These are phyloP conservation scores for Thuidium tamariscinum DNA, from an alignment of 225 moss, liverwort and hornwort genomes.

Conservation along the genomic window DNA sequence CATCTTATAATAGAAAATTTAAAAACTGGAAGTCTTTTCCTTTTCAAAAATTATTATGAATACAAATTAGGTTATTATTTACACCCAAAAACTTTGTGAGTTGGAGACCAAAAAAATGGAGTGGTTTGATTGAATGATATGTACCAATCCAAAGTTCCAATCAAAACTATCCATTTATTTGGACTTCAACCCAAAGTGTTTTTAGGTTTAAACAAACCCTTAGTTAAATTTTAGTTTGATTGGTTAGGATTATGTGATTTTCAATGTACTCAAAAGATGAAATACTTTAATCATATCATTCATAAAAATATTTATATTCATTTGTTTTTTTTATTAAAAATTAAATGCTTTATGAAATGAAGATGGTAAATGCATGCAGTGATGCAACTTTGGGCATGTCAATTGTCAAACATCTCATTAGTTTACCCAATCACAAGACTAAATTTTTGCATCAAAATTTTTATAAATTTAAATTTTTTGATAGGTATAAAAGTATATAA, in stretches of 20 bases:
- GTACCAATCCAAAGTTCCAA: too few species aligned
- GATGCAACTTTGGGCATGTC: background rate
- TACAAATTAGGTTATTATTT: background rate
- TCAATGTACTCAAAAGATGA: background rate
- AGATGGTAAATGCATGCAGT: background rate
- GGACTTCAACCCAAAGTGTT: too few species aligned
- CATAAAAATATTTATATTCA: background rate
- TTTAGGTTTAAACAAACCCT: too few species aligned
- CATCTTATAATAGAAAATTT: background rate
- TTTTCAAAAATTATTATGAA: too few species aligned
- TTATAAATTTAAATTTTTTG: background rate
- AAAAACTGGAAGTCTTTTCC: too few species aligned
- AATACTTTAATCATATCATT: background rate
- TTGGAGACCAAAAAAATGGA: too few species aligned
- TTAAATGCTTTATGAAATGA: background rate
- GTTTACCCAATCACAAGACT: background rate
- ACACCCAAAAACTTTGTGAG: too few species aligned
- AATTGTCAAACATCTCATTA: background rate
- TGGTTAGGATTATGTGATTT: background rate
- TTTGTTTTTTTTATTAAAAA: background rate
- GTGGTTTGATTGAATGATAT: too few species aligned
- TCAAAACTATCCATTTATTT: too few species aligned
- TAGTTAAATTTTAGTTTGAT: background rate
- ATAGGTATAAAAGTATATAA: background rate
- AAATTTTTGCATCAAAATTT: background rate